These are phyloP conservation scores for Agarophyton chilense DNA, from an alignment of 23 red algal genomes.

Conservation along the genomic window DNA sequence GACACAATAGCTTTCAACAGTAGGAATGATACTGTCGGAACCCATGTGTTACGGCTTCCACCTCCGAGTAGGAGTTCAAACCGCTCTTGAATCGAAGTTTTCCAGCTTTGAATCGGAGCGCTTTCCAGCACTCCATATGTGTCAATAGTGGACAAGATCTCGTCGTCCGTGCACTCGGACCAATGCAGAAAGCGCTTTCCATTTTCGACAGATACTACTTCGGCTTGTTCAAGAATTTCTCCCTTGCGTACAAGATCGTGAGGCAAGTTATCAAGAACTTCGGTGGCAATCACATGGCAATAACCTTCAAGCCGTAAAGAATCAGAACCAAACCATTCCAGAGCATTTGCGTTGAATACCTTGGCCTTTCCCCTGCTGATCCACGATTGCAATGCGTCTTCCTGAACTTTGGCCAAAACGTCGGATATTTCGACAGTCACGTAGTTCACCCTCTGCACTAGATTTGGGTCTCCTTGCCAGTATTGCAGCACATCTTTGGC, in stretches of 20 bases:
- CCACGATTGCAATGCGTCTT: slow-evolving; percentile 39
- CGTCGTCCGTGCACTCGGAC: slow-evolving; percentile 9
- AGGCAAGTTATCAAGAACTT: slow-evolving; percentile 91
- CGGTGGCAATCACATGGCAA: slow-evolving; percentile 68
- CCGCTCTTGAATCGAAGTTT: background rate
- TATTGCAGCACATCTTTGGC: slow-evolving; percentile 61
- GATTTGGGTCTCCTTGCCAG: background rate
- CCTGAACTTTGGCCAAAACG: slow-evolving; percentile 69
- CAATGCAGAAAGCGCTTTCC: slow-evolving; percentile 18
- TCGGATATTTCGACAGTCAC: slow-evolving; percentile 75
- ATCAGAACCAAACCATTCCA: slow-evolving; percentile 26
- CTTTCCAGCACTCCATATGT: slow-evolving; percentile 31
- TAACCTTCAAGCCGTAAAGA: background rate
- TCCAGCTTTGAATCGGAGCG: background rate
- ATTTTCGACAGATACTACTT: background rate
- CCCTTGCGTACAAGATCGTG: slow-evolving; percentile 71
- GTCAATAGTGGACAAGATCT: slow-evolving; percentile 12
- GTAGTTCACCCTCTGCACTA: slow-evolving; percentile 48
- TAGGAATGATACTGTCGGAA: slow-evolving; percentile 38
- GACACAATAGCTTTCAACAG: slow-evolving; percentile 24
- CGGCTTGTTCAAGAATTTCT: slow-evolving; percentile 1
- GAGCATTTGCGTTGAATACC: slow-evolving; percentile 40
- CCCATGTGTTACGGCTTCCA: slow-evolving; percentile 56
- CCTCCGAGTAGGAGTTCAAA: slow-evolving; percentile 48
- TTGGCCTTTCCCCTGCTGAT: slow-evolving; percentile 38